Conservation (phyloP, 768 basidiomycete genomes). For the Botryobasidium botryosum region DNA sequence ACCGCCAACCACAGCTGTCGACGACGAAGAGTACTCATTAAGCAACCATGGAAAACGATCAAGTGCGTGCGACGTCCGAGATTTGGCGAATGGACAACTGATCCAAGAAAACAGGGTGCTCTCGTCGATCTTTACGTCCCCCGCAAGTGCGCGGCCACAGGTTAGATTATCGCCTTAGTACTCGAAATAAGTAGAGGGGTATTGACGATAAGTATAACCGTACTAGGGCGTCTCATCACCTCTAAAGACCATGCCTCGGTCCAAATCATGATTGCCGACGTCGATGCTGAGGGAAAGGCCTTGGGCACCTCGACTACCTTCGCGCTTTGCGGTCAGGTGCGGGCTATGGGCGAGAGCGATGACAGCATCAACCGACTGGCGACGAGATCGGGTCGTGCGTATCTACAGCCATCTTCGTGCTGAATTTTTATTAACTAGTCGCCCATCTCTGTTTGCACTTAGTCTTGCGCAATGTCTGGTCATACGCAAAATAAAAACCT, state of each 20-base stretch:
- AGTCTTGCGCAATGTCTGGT: slow-evolving; percentile 97
- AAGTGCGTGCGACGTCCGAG: slow-evolving; percentile 33
- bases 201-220: too few species aligned
- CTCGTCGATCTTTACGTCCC: slow-evolving; percentile 99
- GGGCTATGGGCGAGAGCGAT: slow-evolving; percentile 90
- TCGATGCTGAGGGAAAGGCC: slow-evolving; percentile 77
- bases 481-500: slow-evolving; percentile 66
- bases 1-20: too few species aligned
- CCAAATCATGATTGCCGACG: slow-evolving; percentile 88
- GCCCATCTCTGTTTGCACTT: slow-evolving; percentile 8
- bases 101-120: slow-evolving; percentile 45
- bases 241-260: slow-evolving; percentile 99
- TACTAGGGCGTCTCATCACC: slow-evolving; percentile 89
- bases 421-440: background rate
- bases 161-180: too few species aligned
- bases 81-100: background rate
- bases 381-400: slow-evolving; percentile 87
- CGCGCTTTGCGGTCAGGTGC: slow-evolving; percentile 85
- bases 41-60: slow-evolving; percentile 80
- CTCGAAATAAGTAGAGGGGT: too few species aligned
- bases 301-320: slow-evolving; percentile 71
- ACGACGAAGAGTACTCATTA: too few species aligned
- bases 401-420: slow-evolving; percentile 1
- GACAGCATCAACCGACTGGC: slow-evolving; percentile 94
- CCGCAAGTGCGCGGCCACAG: slow-evolving; percentile 96